phyloP scores from a whole-genome alignment of 2,329 filamentous ascomycete species.

The Fusarium austroafricanum region DNA sequence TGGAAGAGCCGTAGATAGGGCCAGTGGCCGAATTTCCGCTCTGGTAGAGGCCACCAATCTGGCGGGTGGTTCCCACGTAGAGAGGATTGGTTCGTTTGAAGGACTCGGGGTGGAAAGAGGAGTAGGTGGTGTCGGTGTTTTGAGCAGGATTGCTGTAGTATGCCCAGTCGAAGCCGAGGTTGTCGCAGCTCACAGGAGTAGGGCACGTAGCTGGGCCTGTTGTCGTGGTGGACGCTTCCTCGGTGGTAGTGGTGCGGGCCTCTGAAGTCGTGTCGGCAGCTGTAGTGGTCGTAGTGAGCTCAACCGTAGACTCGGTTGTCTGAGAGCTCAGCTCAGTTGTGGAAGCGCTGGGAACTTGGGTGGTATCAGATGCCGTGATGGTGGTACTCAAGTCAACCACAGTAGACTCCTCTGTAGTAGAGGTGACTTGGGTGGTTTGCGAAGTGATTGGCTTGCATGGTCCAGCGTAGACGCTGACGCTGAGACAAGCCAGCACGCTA shows the following conservation, averaged over 20 bases:
- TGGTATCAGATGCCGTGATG: not conserved
- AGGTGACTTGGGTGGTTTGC: not conserved
- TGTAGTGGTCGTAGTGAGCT: not conserved
- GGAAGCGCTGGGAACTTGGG: not conserved
- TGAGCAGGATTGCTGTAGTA: not conserved
- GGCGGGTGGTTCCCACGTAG: not conserved
- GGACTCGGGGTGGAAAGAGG: not conserved
- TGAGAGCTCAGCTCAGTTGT: no score
- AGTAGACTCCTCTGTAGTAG: not conserved
- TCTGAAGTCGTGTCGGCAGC: not conserved
- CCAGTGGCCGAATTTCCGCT: accelerated
- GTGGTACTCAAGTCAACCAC: not conserved
- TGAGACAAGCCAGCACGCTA: not conserved
- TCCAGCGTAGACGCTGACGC: not conserved
- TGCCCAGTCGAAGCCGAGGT: constrained; percentile 17
- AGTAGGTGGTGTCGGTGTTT: constrained; percentile 17
- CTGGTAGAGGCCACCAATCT: constrained; percentile 7
- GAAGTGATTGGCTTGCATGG: constrained; percentile 12
- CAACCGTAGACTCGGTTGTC: not conserved
- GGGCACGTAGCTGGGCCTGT: not conserved
- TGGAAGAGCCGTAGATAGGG: not conserved
- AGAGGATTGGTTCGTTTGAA: not conserved
- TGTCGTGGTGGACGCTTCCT: not conserved
- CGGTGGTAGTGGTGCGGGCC: not conserved
- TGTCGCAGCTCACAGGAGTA: not conserved